Base-by-base conservation (phyloP, 345 rosid species). In the Linum lewisii region DNA sequence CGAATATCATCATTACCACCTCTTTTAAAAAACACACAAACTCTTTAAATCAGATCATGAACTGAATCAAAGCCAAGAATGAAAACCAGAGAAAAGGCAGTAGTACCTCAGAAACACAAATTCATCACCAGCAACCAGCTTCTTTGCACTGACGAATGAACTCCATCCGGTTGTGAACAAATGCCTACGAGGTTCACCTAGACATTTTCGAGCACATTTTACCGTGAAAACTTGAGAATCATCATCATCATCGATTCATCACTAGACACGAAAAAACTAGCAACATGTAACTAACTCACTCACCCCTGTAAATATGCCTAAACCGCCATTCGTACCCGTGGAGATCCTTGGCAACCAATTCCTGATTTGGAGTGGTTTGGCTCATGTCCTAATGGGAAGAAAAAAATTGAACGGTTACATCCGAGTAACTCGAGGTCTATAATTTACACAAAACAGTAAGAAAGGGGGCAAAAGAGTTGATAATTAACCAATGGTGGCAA, bases 161-260 rank as follows among this genome's bases (percentile, higher is more conserved):
- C 97, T 93, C 99, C 97, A 93, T 21, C 97, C 99, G 0, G 97
- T 89, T 15, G 97, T 89, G 56, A 93, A 84, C 66, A 89, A 75
- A 73, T 93, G 97, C 71, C 99, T 85, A 68, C 94, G 77, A 18
- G 98, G 98, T 68, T 84, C 93, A 60, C 98, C 98, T 92, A 68
- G 73, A 71, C 51, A 67, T 44, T 53, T n/a, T 26, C 32, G 32
- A 26, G 6, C 2, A 26, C 32, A n/a, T n/a, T n/a, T n/a, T n/a
- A n/a, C 32, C 3, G 6, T 26, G 32, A 26, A 26, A 26, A 26
- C n/a, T 26, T 26, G 32, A 50, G 24, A 38, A 47, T 60, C 47
- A 59, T 2, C 32, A 14, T 56, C 51, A 44, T 25, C 18, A 15
- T 67, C 6, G n/a, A 26, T 26, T 26, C 32, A 26, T 26, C 32